Conservation (phyloP, 2,329 filamentous ascomycete species). For the Eutypella sp. region DNA sequence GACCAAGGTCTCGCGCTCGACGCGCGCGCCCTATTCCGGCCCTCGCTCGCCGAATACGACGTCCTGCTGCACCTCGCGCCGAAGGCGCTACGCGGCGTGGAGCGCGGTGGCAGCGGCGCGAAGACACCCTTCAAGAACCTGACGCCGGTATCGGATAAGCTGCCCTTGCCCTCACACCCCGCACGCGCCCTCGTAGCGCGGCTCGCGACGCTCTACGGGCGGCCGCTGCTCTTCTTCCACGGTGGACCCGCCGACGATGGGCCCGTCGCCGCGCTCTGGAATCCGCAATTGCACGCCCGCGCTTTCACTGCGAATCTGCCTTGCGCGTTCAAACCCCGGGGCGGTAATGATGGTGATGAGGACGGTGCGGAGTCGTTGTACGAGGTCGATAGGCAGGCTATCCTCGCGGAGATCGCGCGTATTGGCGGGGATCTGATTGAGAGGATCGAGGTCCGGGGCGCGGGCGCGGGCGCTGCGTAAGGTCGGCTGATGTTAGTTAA, state of each 20-base stretch:
- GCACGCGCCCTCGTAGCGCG: conserved; percentile 61
- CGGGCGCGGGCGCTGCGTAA: neutral
- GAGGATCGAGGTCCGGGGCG: conserved; percentile 51
- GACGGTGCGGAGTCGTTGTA: conserved; percentile 42
- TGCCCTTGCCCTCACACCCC: conserved; percentile 55
- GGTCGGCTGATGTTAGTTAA: neutral
- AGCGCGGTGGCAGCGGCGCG: conserved; percentile 31
- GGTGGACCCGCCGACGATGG: conserved; percentile 54
- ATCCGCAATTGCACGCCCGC: conserved; percentile 48
- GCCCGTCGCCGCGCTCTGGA: conserved; percentile 56
- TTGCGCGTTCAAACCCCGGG: conserved; percentile 57
- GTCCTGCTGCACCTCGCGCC: conserved; percentile 70
- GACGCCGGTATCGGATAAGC: conserved; percentile 38
- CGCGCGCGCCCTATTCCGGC: conserved; percentile 61
- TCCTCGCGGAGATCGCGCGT: conserved; percentile 68
- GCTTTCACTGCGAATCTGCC: conserved; percentile 67
- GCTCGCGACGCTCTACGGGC: conserved; percentile 60
- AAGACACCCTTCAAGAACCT: conserved; percentile 74
- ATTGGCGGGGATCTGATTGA: conserved; percentile 64
- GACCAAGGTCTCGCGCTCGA: conserved; percentile 50
- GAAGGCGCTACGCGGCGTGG: conserved; percentile 41
- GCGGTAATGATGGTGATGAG: conserved; percentile 21
- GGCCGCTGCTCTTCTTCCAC: conserved; percentile 74
- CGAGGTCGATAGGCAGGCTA: conserved; percentile 60
- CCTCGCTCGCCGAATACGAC: conserved; percentile 73